Conservation (phyloP, 2,329 filamentous ascomycete species). For the Coniochaeta ligniaria region DNA sequence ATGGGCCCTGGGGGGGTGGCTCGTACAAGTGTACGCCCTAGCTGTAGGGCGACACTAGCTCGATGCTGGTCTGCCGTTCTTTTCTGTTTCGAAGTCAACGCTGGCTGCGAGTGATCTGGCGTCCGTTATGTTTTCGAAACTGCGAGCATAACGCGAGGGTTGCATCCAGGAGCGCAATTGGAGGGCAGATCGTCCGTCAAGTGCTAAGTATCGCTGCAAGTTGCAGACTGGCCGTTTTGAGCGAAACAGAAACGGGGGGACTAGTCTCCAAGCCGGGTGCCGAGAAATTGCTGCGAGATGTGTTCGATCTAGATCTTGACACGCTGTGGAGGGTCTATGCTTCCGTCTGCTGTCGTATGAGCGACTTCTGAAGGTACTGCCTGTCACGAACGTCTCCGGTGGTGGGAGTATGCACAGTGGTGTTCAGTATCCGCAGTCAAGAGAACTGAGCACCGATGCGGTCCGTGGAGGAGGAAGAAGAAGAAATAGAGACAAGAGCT, state of each 20-base stretch:
- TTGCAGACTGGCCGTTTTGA: neutral
- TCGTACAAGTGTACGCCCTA: neutral
- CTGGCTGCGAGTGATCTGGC: neutral
- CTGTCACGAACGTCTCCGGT: neutral
- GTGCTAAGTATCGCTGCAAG: neutral
- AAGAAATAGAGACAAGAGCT: neutral
- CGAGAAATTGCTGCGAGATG: neutral
- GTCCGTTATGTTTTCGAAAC: neutral
- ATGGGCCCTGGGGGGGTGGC: neutral
- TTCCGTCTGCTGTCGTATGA: neutral
- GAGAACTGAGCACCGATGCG: neutral
- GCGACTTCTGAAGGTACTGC: neutral
- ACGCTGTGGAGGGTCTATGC: neutral
- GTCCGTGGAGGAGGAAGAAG: neutral
- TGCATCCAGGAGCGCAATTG: neutral
- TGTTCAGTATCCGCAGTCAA: constrained; percentile 1
- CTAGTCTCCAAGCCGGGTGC: neutral
- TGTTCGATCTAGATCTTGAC: neutral
- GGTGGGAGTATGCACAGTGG: neutral
- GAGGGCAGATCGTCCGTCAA: neutral
- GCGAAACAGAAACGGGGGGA: neutral
- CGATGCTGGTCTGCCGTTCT: neutral
- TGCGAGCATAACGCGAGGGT: neutral
- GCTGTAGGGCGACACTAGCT: neutral
- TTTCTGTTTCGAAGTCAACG: constrained; percentile 3